Base-by-base conservation (phyloP, 2,329 filamentous ascomycete species). In the Neofusicoccum kwambonambiense region DNA sequence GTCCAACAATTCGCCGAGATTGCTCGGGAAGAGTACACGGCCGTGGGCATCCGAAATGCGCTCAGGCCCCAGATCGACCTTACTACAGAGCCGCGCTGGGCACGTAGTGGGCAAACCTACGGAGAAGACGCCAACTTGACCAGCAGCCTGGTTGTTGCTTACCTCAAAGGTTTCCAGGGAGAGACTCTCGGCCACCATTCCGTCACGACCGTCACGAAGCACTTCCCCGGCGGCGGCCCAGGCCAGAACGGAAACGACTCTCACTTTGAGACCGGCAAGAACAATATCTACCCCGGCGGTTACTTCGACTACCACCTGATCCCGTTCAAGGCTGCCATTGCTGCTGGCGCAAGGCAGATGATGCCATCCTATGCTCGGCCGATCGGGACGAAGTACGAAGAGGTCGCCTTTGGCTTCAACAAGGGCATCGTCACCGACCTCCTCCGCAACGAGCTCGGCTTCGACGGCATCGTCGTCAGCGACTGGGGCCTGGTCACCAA, bases 401-500 rank as follows among this genome's bases (percentile, higher is more conserved):
- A 80, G 12, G 80, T 84, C 7, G 83, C 78, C 0, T 83, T 84
- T 68, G 78, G 78, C 0, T 84, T 85, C 72, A 84, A 85, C 74
- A 83, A 81, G 66, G 76, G 73, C 2, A 79, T 85, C 39, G 77
- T 85, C 52, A 85, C 83, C 0, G 81, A 78, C 37, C 77, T 86
- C 0, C 73, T 85, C 1, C 79, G 79, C 1, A 68, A 77, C 1
- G 74, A 84, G 52, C 74, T 85, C 0, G 82, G 82, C 2, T 86
- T 83, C 64, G 69, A 83, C 0, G 83, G 83, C 1, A 82, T 85
- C n/a, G 77, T 85, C 0, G 75, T 80, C 2, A 83, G 80, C 0
- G 83, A 85, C 66, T 85, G 83, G 83, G 82, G 82, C 0, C 75
- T 86, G 3, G 76, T 85, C 22, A 85, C 83, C 0, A 80, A 83